These are phyloP conservation scores for Somion occarium DNA, from an alignment of 1,284 basidiomycete species.

Conservation along the genomic window DNA sequence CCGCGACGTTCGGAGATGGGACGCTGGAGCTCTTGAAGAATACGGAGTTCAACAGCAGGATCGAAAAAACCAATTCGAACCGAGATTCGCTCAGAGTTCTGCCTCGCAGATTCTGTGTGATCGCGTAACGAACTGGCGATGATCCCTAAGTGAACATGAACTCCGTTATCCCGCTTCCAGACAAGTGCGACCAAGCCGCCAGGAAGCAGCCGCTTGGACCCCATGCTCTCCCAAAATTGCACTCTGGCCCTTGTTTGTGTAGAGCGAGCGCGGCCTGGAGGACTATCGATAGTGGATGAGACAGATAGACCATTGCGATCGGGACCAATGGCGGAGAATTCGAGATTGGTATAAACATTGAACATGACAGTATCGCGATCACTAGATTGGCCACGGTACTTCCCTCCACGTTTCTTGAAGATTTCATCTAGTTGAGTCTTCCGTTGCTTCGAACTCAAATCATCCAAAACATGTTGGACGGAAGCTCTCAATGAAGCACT, in stretches of 20 bases:
- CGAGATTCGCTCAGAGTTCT: conserved; percentile 12
- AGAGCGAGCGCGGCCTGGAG: conserved; percentile 15
- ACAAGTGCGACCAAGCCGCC: conserved; percentile 21
- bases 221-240: conserved; percentile 23
- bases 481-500: conserved; percentile 30
- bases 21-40: conserved; percentile 13
- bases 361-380: conserved; percentile 22
- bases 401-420: conserved; percentile 21
- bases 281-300: conserved; percentile 15
- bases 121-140: conserved; percentile 15
- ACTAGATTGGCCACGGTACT: conserved; percentile 21
- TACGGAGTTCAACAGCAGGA: conserved; percentile 20
- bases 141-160: conserved; percentile 17
- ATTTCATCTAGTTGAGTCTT: conserved; percentile 20
- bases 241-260: conserved; percentile 14
- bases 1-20: conserved; percentile 10
- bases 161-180: conserved; percentile 9
- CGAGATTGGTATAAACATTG: conserved; percentile 19
- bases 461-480: conserved; percentile 24
- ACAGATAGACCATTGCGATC: conserved; percentile 19
- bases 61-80: conserved; percentile 23
- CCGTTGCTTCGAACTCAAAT: conserved; percentile 18
- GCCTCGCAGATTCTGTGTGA: conserved; percentile 20
- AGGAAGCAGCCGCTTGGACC: conserved; percentile 17
- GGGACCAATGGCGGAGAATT: conserved; percentile 16